phyloP scores from a whole-genome alignment of 257 asterid species.

The Agastache rugosa region DNA sequence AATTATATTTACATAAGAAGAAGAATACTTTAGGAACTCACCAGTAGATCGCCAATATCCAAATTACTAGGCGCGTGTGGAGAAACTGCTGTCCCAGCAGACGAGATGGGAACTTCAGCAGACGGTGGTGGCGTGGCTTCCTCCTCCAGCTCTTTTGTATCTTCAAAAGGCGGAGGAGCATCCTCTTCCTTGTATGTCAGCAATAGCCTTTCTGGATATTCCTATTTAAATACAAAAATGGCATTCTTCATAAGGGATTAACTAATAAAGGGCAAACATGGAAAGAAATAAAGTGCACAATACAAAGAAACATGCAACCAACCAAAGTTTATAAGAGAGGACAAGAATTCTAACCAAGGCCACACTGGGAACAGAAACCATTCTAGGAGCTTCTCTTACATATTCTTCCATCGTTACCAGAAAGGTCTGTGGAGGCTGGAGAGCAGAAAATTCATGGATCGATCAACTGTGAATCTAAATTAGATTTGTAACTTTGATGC shows the following conservation, averaged over 20 bases:
- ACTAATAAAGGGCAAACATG: not conserved
- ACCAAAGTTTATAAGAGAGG: constrained; percentile 12
- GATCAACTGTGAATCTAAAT: constrained; percentile 16
- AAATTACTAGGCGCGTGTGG: constrained; percentile 54
- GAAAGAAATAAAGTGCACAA: not conserved
- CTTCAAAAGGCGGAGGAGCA: constrained; percentile 67
- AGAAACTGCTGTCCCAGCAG: constrained; percentile 51
- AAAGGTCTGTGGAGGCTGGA: constrained; percentile 73
- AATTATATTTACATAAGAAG: not conserved
- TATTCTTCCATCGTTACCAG: constrained; percentile 74
- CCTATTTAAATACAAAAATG: constrained; percentile 46
- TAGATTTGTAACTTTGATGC: not conserved
- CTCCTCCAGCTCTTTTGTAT: constrained; percentile 45
- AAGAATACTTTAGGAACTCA: constrained; percentile 26
- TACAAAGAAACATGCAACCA: constrained; percentile 2
- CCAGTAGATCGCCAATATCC: constrained; percentile 87
- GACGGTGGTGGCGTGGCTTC: constrained; percentile 59
- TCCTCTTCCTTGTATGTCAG: constrained; percentile 94
- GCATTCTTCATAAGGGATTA: constrained; percentile 3
- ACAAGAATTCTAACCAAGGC: constrained; percentile 50
- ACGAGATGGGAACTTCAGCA: constrained; percentile 52
- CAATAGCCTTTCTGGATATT: constrained; percentile 93
- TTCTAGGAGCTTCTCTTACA: constrained; percentile 68
- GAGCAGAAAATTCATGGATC: constrained; percentile 5
- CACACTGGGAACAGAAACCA: constrained; percentile 57